phyloP scores from a whole-genome alignment of 257 asterid genomes.

The Capsicum pubescens region DNA sequence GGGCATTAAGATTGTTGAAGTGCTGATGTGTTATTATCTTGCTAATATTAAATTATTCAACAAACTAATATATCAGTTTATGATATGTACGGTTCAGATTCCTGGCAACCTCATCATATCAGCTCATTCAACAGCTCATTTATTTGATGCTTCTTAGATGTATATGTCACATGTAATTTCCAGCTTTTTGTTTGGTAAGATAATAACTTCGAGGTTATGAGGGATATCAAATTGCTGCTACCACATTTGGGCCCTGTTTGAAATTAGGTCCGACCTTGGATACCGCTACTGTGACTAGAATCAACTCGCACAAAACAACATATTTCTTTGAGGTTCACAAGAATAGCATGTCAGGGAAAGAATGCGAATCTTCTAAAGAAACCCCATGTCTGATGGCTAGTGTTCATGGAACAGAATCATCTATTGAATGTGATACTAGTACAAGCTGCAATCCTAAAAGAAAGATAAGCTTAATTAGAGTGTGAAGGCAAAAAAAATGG shows the following conservation, averaged over 20 bases:
- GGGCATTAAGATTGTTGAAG: background rate
- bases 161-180: constrained; percentile 89
- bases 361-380: too few relatives aligned
- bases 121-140: constrained; percentile 88
- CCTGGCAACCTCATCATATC: constrained; percentile 92
- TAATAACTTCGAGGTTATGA: constrained; percentile 66
- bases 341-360: too few relatives aligned
- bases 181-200: constrained; percentile 85
- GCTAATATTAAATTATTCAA: background rate
- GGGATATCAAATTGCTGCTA: constrained; percentile 52
- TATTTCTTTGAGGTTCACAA: too few relatives aligned
- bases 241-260: background rate
- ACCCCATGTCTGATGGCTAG: too few relatives aligned
- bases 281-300: too few relatives aligned
- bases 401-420: too few relatives aligned
- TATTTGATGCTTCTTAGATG: constrained; percentile 95
- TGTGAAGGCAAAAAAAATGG: too few relatives aligned
- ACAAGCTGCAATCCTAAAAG: too few relatives aligned
- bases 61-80: constrained; percentile 21
- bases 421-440: too few relatives aligned
- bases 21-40: background rate
- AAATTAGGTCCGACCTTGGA: too few relatives aligned
- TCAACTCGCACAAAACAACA: too few relatives aligned
- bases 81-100: constrained; percentile 59
- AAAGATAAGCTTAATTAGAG: too few relatives aligned